A percentile compares a stretch with the other conserved stretches of the same genome.
Evolutionary conservation across 345 rosid genomes (phyloP).

Genomic region (Mangifera indica): DNA sequence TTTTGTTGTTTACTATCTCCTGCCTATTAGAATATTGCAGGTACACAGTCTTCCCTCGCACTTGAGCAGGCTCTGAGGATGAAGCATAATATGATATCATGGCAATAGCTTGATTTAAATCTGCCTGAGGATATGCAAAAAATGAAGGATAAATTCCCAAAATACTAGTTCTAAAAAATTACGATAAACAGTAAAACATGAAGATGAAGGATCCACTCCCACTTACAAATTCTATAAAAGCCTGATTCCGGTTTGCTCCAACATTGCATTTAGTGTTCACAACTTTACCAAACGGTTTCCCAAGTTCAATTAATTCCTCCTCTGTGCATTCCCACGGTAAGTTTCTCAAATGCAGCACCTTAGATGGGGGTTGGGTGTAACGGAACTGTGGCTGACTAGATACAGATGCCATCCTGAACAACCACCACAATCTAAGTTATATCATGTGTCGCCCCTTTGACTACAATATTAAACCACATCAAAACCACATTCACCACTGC

Average conservation of each 20-base stretch:
- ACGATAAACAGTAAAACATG: not conserved
- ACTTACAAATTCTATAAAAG: constrained; percentile 98
- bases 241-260: constrained; percentile 96
- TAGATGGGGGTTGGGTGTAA: constrained; percentile 96
- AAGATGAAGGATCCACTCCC: not conserved
- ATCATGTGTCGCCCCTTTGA: not conserved
- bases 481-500: not conserved
- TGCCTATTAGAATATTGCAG: constrained; percentile 97
- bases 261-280: constrained; percentile 98
- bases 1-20: constrained; percentile 96
- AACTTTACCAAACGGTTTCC: constrained; percentile 95
- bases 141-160: constrained; percentile 2
- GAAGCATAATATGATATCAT: constrained; percentile 98
- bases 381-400: constrained; percentile 98
- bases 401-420: constrained; percentile 76
- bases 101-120: constrained; percentile 94
- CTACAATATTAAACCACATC: constrained; percentile 13
- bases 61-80: constrained; percentile 98
- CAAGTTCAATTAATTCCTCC: constrained; percentile 88
- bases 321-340: constrained; percentile 99
- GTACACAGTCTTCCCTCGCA: constrained; percentile 98
- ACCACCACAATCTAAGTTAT: constrained; percentile 15
- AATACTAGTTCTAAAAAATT: not conserved
- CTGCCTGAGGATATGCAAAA: constrained; percentile 48
- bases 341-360: constrained; percentile 97